Conservation (phyloP, 371 early-diverging fungal genomes). For the Capniomyces stellatus region DNA sequence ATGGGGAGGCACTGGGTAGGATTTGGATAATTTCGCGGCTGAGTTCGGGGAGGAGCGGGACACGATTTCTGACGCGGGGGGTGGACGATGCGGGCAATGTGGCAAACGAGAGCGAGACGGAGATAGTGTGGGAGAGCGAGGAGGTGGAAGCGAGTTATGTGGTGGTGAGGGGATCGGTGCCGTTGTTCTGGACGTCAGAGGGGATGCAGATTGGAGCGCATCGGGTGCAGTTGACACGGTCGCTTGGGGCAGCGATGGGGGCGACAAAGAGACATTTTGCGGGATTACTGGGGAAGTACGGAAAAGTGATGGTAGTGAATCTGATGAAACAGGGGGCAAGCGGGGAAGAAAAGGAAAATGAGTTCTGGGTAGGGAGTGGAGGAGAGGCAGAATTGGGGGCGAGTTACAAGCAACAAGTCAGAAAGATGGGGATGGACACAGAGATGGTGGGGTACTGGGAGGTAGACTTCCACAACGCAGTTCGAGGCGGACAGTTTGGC, state of each 20-base stretch:
- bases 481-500: constrained; percentile 63
- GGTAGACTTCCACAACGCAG: constrained; percentile 73
- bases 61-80: constrained; percentile 91
- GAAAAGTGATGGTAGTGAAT: constrained; percentile 59
- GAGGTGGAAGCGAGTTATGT: constrained; percentile 10
- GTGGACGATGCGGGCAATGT: constrained; percentile 92
- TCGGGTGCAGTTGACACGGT: constrained; percentile 54
- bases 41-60: constrained; percentile 83
- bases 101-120: constrained; percentile 94
- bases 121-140: constrained; percentile 10
- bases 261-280: constrained; percentile 68
- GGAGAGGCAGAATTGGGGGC: constrained; percentile 47
- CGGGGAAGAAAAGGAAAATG: not conserved
- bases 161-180: constrained; percentile 73
- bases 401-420: constrained; percentile 42
- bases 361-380: not conserved
- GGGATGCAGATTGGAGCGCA: constrained; percentile 69
- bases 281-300: constrained; percentile 54
- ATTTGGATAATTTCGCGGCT: constrained; percentile 61
- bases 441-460: constrained; percentile 33
- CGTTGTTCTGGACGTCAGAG: constrained; percentile 92
- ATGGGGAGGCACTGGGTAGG: constrained; percentile 23
- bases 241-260: constrained; percentile 44
- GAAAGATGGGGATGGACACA: constrained; percentile 13
- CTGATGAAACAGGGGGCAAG: constrained; percentile 37